These are phyloP conservation scores for Phytophthora hybrid DNA, from an alignment of 352 stramenopile genomes.

Conservation along the genomic window DNA sequence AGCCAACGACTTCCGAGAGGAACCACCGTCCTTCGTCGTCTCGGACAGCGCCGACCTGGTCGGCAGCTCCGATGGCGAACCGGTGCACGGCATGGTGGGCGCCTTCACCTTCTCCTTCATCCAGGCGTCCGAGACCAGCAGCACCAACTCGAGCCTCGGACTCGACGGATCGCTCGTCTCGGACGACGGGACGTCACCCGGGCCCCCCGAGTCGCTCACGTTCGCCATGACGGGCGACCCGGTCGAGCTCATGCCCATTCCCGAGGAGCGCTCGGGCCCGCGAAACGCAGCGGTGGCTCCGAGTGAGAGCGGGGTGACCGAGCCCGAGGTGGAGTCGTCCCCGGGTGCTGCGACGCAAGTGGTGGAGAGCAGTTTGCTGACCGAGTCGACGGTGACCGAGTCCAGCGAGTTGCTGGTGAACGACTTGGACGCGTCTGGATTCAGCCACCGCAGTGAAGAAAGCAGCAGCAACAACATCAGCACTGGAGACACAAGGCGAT, in stretches of 20 bases:
- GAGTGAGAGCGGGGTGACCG: constrained; percentile 17
- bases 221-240: constrained; percentile 33
- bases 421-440: constrained; percentile 28
- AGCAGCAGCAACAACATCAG: constrained; percentile 14
- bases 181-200: constrained; percentile 21
- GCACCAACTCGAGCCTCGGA: constrained; percentile 34
- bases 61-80: constrained; percentile 64
- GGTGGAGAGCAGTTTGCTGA: constrained; percentile 21
- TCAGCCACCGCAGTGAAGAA: constrained; percentile 24
- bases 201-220: constrained; percentile 28
- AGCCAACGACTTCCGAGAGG: constrained; percentile 43
- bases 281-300: constrained; percentile 2
- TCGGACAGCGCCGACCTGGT: constrained; percentile 55
- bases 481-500: constrained; percentile 20
- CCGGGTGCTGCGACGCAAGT: constrained; percentile 3
- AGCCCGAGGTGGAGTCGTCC: constrained; percentile 31
- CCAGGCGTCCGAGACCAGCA: constrained; percentile 55
- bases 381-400: constrained; percentile 25
- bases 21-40: constrained; percentile 56
- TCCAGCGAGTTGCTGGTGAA: constrained; percentile 30
- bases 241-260: constrained; percentile 41
- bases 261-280: constrained; percentile 37
- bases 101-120: constrained; percentile 83
- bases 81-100: constrained; percentile 60
- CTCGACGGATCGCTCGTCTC: constrained; percentile 23